phyloP scores from a whole-genome alignment of 257 asterid genomes.

The Ilex asprella region DNA sequence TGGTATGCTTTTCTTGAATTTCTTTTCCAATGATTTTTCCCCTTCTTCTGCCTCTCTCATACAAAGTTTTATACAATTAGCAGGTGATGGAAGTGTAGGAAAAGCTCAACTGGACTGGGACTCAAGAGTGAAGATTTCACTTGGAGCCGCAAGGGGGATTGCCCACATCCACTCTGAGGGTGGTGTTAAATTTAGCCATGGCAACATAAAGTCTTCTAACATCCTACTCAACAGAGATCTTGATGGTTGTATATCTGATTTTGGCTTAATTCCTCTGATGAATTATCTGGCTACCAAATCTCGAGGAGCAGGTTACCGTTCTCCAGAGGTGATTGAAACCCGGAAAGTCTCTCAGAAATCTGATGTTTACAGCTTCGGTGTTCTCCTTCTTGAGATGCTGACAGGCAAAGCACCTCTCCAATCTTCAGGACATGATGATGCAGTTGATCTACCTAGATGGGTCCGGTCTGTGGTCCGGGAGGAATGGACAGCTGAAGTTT shows the following conservation, averaged over 20 bases:
- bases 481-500: slow-evolving; percentile 98
- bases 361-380: slow-evolving; percentile 91
- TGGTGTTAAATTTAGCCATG: slow-evolving; percentile 52
- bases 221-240: slow-evolving; percentile 50
- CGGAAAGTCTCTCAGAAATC: slow-evolving; percentile 61
- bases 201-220: slow-evolving; percentile 84
- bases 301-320: slow-evolving; percentile 71
- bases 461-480: slow-evolving; percentile 86
- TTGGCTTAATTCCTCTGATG: slow-evolving; percentile 59
- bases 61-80: not conserved
- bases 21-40: not conserved
- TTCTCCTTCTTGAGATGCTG: slow-evolving; percentile 77
- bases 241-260: slow-evolving; percentile 62
- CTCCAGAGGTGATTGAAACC: slow-evolving; percentile 83
- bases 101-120: slow-evolving; percentile 65
- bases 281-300: slow-evolving; percentile 41
- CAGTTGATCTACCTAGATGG: slow-evolving; percentile 88
- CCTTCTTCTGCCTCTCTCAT: not conserved
- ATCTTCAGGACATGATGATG: slow-evolving; percentile 49
- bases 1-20: slow-evolving; percentile 30
- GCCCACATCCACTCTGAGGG: slow-evolving; percentile 72
- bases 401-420: slow-evolving; percentile 80
- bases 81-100: slow-evolving; percentile 57
- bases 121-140: slow-evolving; percentile 61
- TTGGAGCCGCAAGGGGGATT: slow-evolving; percentile 72